A percentile compares a stretch with the other conserved stretches of the same genome.
phyloP scores from a whole-genome alignment of 1,139 yeast species.

The Lodderomyces jiufengensis region DNA sequence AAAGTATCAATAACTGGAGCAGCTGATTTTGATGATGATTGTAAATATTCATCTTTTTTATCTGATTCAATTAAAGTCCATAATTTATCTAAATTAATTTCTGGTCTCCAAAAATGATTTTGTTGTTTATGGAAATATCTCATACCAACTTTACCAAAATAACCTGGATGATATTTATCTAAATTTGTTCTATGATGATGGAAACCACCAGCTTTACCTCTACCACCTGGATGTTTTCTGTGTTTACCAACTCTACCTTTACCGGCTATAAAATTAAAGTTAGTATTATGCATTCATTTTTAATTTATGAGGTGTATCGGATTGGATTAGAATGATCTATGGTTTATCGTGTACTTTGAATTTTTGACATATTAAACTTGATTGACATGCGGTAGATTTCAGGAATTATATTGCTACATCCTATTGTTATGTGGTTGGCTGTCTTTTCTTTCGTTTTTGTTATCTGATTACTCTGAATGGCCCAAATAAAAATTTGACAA shows the following conservation, averaged over 20 bases:
- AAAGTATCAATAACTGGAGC: conserved; percentile 99
- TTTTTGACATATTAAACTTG: too few species aligned
- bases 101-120: conserved; percentile 97
- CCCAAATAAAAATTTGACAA: too few species aligned
- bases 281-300: conserved; percentile 24
- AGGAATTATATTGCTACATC: too few species aligned
- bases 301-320: not conserved
- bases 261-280: conserved; percentile 74
- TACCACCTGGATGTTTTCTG: conserved; percentile 99
- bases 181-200: conserved; percentile 99
- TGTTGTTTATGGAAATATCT: conserved; percentile 99
- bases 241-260: conserved; percentile 99
- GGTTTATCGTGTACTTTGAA: too few species aligned
- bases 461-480: too few species aligned
- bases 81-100: conserved; percentile 96
- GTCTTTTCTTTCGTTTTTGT: too few species aligned
- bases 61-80: conserved; percentile 96
- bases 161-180: conserved; percentile 99
- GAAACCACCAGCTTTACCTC: conserved; percentile 99
- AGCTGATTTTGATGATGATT: conserved; percentile 79
- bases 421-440: too few species aligned
- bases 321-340: not conserved
- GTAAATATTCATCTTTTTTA: conserved; percentile 91
- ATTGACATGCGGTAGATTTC: too few species aligned
- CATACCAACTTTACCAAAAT: conserved; percentile 99